Evolutionary conservation across 2,329 filamentous ascomycete species (phyloP), one percentile per base, ranked within the genome.

Genomic region (Myriosclerotinia duriaeana): DNA sequence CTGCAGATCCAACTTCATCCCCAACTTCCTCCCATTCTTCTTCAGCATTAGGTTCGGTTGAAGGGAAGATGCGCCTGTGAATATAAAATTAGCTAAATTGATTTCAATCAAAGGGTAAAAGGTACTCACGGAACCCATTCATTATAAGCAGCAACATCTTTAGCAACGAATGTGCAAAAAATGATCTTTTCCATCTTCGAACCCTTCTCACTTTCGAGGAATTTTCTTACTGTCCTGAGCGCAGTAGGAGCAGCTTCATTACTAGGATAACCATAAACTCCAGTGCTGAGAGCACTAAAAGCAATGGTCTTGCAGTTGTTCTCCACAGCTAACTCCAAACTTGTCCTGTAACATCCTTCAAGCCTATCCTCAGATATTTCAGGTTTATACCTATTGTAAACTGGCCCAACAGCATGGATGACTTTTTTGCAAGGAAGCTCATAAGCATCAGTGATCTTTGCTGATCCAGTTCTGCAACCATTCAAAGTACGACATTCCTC

Each of bases 341-440:
- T 89, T 53, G 80, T 85, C 9, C 80, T 81, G 76, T 99, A 99
- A 79, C 93, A 88, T 60, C 79, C 78, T 20, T 76, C 75, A 34
- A 89, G 78, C 53, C 89, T 71, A 75, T 78, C 67, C 79, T 83
- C 76, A 64, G 81, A 80, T 14, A 74, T 66, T 34, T 77, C 77
- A 26, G 80, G 72, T 22, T 81, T 75, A 4, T 77, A 73, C 0
- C 72, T 71, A 63, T 79, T 71, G 78, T 93, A 97, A 40, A 96
- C 78, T 0, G 95, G 95, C 0, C 95, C 95, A 4, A 97, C 94
- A 22, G 95, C 87, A 77, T 98, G 95, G 65, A 98, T 96, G 71
- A 98, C 85, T 70, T 90, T 88, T 67, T 85, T 83, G 73, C 88
- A 89, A 0, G 93, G 93, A 34, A 98, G 81, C 0, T 86, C 74